phyloP scores from a whole-genome alignment of 768 basidiomycete genomes.

The Gyrodon lividus region DNA sequence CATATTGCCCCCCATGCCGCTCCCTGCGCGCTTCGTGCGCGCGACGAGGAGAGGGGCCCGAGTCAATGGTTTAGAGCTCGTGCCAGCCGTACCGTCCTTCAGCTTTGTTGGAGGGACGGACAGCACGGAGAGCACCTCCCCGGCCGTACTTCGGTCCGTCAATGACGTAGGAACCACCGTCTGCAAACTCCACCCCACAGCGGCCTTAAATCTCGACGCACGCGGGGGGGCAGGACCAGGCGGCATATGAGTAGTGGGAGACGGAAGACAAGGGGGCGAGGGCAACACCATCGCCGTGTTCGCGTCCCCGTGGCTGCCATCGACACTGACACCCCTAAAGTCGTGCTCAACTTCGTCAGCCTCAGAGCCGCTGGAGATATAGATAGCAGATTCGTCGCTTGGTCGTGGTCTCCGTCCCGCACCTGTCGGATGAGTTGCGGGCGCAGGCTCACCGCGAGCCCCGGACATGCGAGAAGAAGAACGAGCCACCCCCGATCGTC shows the following conservation, averaged over 20 bases:
- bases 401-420: slow-evolving; percentile 2
- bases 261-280: slow-evolving; percentile 15
- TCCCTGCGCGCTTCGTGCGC: slow-evolving; percentile 13
- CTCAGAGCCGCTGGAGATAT: slow-evolving; percentile 29
- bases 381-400: slow-evolving; percentile 20
- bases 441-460: neutral
- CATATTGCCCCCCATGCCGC: neutral
- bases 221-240: slow-evolving; percentile 1
- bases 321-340: neutral
- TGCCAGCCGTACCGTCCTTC: neutral
- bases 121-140: no score
- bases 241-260: neutral
- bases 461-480: neutral
- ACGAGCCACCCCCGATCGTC: neutral
- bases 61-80: no score
- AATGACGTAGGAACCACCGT: neutral
- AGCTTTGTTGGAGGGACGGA: no score
- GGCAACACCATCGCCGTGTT: slow-evolving; percentile 28
- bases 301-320: slow-evolving; percentile 6
- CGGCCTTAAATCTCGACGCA: slow-evolving; percentile 21
- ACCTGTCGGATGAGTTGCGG: neutral
- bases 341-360: slow-evolving; percentile 6
- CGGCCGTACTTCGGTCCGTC: no score
- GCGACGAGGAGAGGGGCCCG: slow-evolving; percentile 23
- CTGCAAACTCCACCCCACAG: neutral